Evolutionary conservation across 306 rosid species (phyloP), one percentile per base, ranked within the genome.

Genomic region (Lupinus albus): DNA sequence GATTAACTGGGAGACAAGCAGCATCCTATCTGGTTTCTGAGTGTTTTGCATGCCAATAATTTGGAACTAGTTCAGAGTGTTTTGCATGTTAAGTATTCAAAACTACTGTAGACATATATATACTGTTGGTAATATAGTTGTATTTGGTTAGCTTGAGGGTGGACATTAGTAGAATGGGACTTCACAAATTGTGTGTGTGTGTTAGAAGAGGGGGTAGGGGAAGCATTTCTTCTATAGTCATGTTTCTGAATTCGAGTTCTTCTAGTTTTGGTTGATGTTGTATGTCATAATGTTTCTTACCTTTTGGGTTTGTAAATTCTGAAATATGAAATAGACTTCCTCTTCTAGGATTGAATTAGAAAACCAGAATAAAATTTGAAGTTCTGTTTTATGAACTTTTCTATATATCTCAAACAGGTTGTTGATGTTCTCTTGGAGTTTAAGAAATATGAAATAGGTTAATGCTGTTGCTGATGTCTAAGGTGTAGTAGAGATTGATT

Each of bases 61-160:
- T 57, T 7, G 50, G 44, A 79, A 33, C 38, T 33, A 33, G 8
- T 39, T 39, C 45, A 39, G 45, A 39, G 1, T 9, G 45, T 39
- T 39, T 39, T 39, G 45, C 45, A 39, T 39, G 45, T 9, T 39
- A 10, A 9, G 0, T 39, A 4, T 39, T 39, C 3, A 4, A 9
- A 39, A 73, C 74, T 61, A 55, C 61, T 57, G 67, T 75, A 71
- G 64, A 62, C 67, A 54, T 48, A 62, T 54, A 62, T 49, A 11
- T 47, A 56, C 66, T 63, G 75, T 69, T 76, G 57, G 75, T 74
- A 54, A 63, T 73, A 51, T 80, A 76, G 70, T 73, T 70, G 60
- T 62, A 64, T 71, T 57, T 70, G 77, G 80, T 71, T 52, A 78
- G 79, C 53, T 58, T 74, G 63, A 53, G 60, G 76, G 39, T 67